Percentiles rank a stretch among this genome's conserved stretches.
phyloP scores from a whole-genome alignment of 805 yeast species.

The Starmerella stellata region DNA sequence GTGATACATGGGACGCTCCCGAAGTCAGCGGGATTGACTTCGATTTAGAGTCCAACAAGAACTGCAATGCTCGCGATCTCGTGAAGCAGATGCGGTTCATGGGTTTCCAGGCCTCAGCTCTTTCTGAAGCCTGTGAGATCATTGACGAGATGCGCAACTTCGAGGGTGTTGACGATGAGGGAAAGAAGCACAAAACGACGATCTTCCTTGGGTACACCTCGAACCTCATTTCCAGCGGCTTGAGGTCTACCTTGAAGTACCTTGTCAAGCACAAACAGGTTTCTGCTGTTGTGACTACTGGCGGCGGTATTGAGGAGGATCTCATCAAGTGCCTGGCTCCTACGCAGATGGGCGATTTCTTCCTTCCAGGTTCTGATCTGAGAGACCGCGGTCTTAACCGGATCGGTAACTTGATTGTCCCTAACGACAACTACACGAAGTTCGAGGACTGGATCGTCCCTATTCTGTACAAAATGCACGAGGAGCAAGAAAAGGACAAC shows the following conservation, averaged over 20 bases:
- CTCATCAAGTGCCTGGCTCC: constrained; percentile 91
- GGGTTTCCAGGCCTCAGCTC: constrained; percentile 92
- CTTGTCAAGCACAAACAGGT: constrained; percentile 89
- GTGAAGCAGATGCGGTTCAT: constrained; percentile 71
- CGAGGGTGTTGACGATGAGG: constrained; percentile 65
- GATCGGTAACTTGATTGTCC: constrained; percentile 90
- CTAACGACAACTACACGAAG: constrained; percentile 92
- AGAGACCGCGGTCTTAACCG: constrained; percentile 95
- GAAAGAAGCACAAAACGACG: constrained; percentile 54
- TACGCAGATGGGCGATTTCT: constrained; percentile 82
- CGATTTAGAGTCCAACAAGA: constrained; percentile 52
- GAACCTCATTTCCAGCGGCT: constrained; percentile 83
- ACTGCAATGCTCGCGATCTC: constrained; percentile 64
- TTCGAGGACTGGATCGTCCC: constrained; percentile 99
- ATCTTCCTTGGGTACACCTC: constrained; percentile 94
- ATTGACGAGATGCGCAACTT: constrained; percentile 82
- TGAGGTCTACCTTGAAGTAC: constrained; percentile 75
- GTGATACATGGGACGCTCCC: constrained; percentile 60
- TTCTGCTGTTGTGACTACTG: constrained; percentile 87
- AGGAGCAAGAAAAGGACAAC: constrained; percentile 53
- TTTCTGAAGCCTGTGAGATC: constrained; percentile 78
- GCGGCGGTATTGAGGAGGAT: constrained; percentile 98
- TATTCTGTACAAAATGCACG: constrained; percentile 63
- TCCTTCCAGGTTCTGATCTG: constrained; percentile 58
- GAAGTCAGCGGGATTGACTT: constrained; percentile 82